Conservation (phyloP, 495 filamentous ascomycete species). For the Talaromyces ruber region DNA sequence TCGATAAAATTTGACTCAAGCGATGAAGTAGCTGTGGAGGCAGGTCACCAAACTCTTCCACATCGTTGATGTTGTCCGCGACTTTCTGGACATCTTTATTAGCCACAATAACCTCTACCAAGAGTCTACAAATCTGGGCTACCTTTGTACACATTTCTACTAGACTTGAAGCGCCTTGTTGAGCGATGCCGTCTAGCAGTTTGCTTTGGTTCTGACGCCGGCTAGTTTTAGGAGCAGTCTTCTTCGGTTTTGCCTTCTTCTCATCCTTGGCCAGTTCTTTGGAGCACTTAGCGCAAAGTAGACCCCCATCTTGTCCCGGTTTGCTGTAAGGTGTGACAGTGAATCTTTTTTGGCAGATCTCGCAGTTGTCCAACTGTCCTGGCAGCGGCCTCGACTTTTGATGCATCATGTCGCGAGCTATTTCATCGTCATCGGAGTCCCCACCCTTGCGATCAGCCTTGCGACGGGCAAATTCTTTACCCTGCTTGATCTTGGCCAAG, state of each 20-base stretch:
- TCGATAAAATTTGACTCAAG: constrained; percentile 73
- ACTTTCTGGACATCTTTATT: constrained; percentile 43
- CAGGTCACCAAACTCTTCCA: constrained; percentile 78
- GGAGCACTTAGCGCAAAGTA: constrained; percentile 82
- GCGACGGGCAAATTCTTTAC: constrained; percentile 56
- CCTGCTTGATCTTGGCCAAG: constrained; percentile 69
- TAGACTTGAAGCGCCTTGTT: constrained; percentile 62
- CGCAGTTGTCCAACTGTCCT: constrained; percentile 85
- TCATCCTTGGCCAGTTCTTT: constrained; percentile 59
- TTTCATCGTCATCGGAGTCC: constrained; percentile 35
- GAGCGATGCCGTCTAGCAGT: constrained; percentile 63
- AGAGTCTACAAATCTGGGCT: neutral
- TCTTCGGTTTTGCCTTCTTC: constrained; percentile 55
- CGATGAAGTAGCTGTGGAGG: constrained; percentile 59
- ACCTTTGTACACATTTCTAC: constrained; percentile 72
- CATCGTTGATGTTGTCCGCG: constrained; percentile 69
- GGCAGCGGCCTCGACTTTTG: constrained; percentile 59
- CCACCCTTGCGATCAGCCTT: constrained; percentile 39
- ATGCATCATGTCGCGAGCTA: constrained; percentile 48
- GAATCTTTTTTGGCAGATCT: constrained; percentile 77
- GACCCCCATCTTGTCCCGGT: constrained; percentile 68
- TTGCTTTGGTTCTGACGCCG: constrained; percentile 70
- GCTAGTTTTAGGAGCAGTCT: constrained; percentile 37
- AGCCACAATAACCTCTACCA: neutral
- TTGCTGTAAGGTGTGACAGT: constrained; percentile 89